phyloP scores from a whole-genome alignment of 129 eudicot genomes.

The Lactuca saligna region DNA sequence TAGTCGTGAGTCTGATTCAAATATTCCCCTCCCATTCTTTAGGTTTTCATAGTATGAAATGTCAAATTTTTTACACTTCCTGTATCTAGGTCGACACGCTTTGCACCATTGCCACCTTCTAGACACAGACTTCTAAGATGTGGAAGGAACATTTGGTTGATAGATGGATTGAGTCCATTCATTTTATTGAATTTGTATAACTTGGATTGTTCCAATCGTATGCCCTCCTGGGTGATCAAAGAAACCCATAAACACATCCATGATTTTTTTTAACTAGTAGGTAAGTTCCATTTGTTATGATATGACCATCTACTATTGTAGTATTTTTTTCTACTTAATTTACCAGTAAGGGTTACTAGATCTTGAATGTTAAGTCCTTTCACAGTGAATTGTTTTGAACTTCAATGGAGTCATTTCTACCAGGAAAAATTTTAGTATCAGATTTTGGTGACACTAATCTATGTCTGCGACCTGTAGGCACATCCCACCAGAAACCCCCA shows the following conservation, averaged over 20 bases:
- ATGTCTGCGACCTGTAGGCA: constrained; percentile 62
- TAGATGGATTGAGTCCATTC: constrained; percentile 47
- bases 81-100: constrained; percentile 43
- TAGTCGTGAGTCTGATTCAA: constrained; percentile 56
- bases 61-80: constrained; percentile 46
- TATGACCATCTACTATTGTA: no score
- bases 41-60: constrained; percentile 45
- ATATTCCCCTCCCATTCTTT: constrained; percentile 46
- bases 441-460: constrained; percentile 58
- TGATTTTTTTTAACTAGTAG: no score
- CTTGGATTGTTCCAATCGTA: constrained; percentile 61
- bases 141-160: constrained; percentile 41
- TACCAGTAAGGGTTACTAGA: constrained; percentile 69
- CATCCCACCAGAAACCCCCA: constrained; percentile 46
- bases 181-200: constrained; percentile 52
- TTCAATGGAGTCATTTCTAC: constrained; percentile 36
- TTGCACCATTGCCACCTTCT: constrained; percentile 23
- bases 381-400: constrained; percentile 41
- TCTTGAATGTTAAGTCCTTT: constrained; percentile 57
- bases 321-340: not conserved
- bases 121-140: constrained; percentile 51
- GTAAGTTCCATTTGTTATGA: not conserved
- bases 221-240: constrained; percentile 48
- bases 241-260: not conserved
- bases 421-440: constrained; percentile 52